A percentile compares a stretch with the other conserved stretches of the same genome.
Evolutionary conservation across 2,329 filamentous ascomycete species (phyloP).

Genomic region (Sporothrix mexicana): DNA sequence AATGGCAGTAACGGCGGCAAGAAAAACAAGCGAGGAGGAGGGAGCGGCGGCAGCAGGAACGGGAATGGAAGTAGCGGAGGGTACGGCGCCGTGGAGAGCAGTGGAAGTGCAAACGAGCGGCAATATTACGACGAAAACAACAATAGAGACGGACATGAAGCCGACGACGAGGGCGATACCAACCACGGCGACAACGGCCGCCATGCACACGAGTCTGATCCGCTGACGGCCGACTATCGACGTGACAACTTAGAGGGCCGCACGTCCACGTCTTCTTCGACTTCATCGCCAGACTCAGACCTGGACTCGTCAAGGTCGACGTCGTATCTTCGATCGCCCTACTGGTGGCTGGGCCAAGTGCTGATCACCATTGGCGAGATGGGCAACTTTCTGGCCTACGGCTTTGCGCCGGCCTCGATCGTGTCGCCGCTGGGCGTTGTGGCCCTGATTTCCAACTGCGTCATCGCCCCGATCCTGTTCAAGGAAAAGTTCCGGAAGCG

Average conservation of each 20-base stretch:
- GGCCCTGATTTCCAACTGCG: conserved; percentile 92
- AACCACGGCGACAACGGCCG: conserved; percentile 48
- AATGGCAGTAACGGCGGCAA: conserved; percentile 29
- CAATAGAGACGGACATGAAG: conserved; percentile 37
- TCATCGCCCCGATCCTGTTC: conserved; percentile 93
- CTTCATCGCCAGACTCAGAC: conserved; percentile 38
- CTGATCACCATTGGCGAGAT: conserved; percentile 92
- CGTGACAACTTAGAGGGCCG: conserved; percentile 47
- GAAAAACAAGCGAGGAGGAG: conserved; percentile 36
- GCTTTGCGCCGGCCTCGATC: conserved; percentile 96
- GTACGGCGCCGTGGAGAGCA: conserved; percentile 20
- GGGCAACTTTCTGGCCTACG: conserved; percentile 96
- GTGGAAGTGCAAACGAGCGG: neutral
- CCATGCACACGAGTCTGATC: conserved; percentile 54
- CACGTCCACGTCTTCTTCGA: conserved; percentile 42
- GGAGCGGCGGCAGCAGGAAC: conserved; percentile 18
- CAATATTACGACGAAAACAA: conserved; percentile 35
- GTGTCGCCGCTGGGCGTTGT: conserved; percentile 97
- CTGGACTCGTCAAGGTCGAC: conserved; percentile 46
- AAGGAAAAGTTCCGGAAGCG: conserved; percentile 85
- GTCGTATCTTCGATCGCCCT: conserved; percentile 86
- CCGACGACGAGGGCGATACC: conserved; percentile 39
- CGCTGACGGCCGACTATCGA: conserved; percentile 58
- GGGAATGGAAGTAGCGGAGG: conserved; percentile 16
- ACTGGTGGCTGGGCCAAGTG: conserved; percentile 95